These are phyloP conservation scores for Suillus hirtellus DNA, from an alignment of 768 basidiomycete species.

Conservation along the genomic window DNA sequence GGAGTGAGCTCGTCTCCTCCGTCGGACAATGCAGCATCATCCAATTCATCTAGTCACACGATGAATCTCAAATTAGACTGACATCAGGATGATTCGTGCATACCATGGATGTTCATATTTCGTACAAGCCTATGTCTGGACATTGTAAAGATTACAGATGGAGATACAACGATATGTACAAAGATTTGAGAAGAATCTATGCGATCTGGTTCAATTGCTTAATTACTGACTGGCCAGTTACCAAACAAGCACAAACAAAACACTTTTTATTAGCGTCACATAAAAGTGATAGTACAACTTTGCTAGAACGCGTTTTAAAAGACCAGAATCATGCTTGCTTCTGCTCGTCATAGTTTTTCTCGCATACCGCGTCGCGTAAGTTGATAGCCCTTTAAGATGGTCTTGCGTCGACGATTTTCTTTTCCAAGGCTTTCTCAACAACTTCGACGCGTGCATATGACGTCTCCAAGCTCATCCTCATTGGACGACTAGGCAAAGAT, in stretches of 20 bases:
- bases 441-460: slow-evolving; percentile 55
- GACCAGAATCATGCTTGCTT: slow-evolving; percentile 47
- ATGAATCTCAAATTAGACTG: not conserved
- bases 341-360: slow-evolving; percentile 45
- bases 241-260: slow-evolving; percentile 20
- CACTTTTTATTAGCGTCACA: not conserved
- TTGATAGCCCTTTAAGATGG: slow-evolving; percentile 11
- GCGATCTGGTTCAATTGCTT: not conserved
- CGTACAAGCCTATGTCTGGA: slow-evolving; percentile 90
- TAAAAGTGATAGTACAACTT: not conserved
- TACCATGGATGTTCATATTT: slow-evolving; percentile 80
- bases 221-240: slow-evolving; percentile 7
- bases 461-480: slow-evolving; percentile 72
- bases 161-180: slow-evolving; percentile 11
- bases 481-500: slow-evolving; percentile 71
- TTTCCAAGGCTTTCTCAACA: slow-evolving; percentile 62
- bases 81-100: slow-evolving; percentile 7
- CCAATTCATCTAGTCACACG: slow-evolving; percentile 69
- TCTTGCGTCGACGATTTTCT: not conserved
- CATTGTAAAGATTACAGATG: slow-evolving; percentile 47
- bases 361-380: slow-evolving; percentile 51
- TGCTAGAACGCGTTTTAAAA: not conserved
- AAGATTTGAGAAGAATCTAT: slow-evolving; percentile 10
- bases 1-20: slow-evolving; percentile 80
- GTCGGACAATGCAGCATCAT: slow-evolving; percentile 78